Evolutionary conservation across 2,329 filamentous ascomycete species (phyloP).

Genomic region (Microdochium trichocladiopsis): DNA sequence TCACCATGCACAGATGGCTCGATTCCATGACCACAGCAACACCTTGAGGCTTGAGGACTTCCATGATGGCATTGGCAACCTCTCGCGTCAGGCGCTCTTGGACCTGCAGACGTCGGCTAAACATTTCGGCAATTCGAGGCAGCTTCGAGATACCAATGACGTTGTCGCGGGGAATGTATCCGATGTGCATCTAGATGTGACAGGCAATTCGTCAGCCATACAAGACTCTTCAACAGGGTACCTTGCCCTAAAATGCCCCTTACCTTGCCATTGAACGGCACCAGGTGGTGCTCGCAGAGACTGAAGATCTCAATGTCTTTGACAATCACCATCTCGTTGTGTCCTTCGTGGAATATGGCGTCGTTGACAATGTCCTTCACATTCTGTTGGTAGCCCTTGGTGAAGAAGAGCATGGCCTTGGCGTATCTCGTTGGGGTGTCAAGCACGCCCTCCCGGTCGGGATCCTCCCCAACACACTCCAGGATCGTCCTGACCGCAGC

Average conservation of each 20-base stretch:
- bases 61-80: constrained; percentile 87
- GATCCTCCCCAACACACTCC: constrained; percentile 63
- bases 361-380: constrained; percentile 85
- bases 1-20: constrained; percentile 96
- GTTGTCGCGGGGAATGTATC: constrained; percentile 86
- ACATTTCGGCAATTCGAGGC: constrained; percentile 95
- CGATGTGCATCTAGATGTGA: constrained; percentile 81
- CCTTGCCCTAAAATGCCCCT: constrained; percentile 3
- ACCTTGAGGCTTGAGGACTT: constrained; percentile 87
- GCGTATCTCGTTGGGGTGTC: constrained; percentile 80
- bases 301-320: constrained; percentile 96
- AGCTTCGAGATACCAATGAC: constrained; percentile 93
- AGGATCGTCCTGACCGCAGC: constrained; percentile 59
- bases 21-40: constrained; percentile 98
- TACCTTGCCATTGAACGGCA: constrained; percentile 94
- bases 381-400: constrained; percentile 94
- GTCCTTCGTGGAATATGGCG: constrained; percentile 92
- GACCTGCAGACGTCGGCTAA: constrained; percentile 84
- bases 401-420: constrained; percentile 92
- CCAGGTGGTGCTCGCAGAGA: constrained; percentile 93
- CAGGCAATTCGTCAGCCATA: constrained; percentile 3
- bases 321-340: constrained; percentile 95
- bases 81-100: constrained; percentile 96
- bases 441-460: constrained; percentile 56
- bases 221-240: neutral